phyloP scores from a whole-genome alignment of 2,329 filamentous ascomycete genomes.

The Lachnellula hyalina region DNA sequence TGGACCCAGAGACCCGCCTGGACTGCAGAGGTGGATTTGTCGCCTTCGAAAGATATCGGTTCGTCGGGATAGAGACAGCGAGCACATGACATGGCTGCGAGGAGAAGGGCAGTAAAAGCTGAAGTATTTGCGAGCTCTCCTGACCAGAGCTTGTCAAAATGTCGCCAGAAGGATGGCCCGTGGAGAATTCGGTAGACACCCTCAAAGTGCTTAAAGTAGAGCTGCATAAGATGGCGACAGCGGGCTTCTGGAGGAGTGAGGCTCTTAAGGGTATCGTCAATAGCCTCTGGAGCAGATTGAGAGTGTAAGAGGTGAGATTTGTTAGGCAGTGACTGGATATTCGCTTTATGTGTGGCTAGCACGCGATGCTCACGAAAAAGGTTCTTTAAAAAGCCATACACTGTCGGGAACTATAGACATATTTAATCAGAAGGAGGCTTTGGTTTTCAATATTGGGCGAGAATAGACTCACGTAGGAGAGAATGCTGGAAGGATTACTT shows the following conservation, averaged over 20 bases:
- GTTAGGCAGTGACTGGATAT: neutral
- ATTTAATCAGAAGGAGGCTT: neutral
- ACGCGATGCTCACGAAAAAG: neutral
- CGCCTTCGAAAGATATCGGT: neutral
- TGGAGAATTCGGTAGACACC: constrained; percentile 18
- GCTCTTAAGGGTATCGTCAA: neutral
- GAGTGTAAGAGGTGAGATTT: neutral
- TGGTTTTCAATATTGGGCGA: neutral
- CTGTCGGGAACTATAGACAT: neutral
- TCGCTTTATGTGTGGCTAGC: neutral
- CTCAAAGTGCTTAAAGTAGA: neutral
- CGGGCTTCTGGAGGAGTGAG: neutral
- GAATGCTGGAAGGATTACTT: neutral
- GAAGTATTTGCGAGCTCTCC: constrained; percentile 4
- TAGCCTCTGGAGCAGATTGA: neutral
- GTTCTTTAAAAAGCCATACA: constrained; percentile 8
- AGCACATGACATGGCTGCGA: constrained; percentile 16
- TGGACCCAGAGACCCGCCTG: neutral
- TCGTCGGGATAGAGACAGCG: constrained; percentile 1
- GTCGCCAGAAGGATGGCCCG: constrained; percentile 19
- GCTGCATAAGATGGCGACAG: neutral
- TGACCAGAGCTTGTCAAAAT: constrained; percentile 19
- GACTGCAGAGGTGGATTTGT: neutral
- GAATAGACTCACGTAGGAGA: neutral
- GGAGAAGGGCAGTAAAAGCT: constrained; percentile 16